Evolutionary conservation across 2,329 filamentous ascomycete species (phyloP).

Genomic region (Aspergillus fumigatus): DNA sequence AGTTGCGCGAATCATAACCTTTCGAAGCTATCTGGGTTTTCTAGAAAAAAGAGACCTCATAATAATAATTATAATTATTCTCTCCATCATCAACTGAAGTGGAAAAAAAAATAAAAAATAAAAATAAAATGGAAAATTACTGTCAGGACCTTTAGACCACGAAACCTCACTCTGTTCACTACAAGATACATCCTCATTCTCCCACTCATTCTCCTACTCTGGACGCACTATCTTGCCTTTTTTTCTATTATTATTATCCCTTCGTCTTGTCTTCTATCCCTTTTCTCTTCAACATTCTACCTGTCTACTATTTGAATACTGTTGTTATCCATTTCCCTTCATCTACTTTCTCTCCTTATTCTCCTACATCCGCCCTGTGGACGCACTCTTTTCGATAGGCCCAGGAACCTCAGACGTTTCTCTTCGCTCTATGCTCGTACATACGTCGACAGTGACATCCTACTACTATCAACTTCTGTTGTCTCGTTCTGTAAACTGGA

Average conservation of each 20-base stretch:
- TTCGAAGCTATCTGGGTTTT: neutral
- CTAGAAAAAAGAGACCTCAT: neutral
- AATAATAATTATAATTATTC: neutral
- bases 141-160: constrained; percentile 11
- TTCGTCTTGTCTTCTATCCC: neutral
- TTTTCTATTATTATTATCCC: constrained; percentile 1
- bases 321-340: constrained; percentile 2
- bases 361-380: neutral
- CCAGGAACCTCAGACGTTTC: neutral
- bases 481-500: constrained; percentile 3
- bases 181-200: neutral
- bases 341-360: neutral
- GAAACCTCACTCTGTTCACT: constrained; percentile 10
- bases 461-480: neutral
- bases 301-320: constrained; percentile 10
- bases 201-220: constrained; percentile 1
- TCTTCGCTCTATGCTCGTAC: neutral
- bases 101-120: neutral
- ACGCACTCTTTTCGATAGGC: neutral
- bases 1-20: neutral
- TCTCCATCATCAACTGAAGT: neutral
- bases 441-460: neutral
- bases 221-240: constrained; percentile 16
- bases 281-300: constrained; percentile 17
- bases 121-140: constrained; percentile 4